These are phyloP conservation scores for Nymphaea thermarum DNA, from an alignment of 164 flowering plant genomes.

Conservation along the genomic window DNA sequence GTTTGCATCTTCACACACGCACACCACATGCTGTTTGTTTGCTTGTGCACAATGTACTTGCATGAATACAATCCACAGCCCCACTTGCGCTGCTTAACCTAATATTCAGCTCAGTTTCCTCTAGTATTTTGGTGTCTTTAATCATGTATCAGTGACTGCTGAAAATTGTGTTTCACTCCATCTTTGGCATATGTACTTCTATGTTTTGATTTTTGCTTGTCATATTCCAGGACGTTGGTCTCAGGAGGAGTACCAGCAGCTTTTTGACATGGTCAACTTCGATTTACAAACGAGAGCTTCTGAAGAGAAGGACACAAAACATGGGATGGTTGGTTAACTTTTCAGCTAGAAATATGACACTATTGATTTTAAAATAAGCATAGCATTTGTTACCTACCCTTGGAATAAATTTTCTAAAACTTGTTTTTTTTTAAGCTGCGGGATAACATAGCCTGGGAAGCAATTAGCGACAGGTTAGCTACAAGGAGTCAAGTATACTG, in stretches of 20 bases:
- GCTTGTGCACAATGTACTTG: too few relatives aligned
- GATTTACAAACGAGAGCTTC: slow-evolving; percentile 36
- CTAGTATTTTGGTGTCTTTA: too few relatives aligned
- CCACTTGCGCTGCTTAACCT: too few relatives aligned
- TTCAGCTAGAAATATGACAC: background rate
- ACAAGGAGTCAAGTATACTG: slow-evolving; percentile 30
- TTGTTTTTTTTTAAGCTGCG: slow-evolving; percentile 16
- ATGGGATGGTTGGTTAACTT: slow-evolving; percentile 37
- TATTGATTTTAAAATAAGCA: too few relatives aligned
- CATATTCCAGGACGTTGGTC: slow-evolving; percentile 37
- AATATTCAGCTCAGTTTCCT: too few relatives aligned
- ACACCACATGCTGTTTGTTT: too few relatives aligned
- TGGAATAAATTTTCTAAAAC: background rate
- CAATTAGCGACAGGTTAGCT: slow-evolving; percentile 34
- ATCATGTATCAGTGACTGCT: too few relatives aligned
- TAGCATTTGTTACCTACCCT: background rate
- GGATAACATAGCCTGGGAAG: slow-evolving; percentile 57
- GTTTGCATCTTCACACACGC: too few relatives aligned
- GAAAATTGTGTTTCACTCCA: too few relatives aligned
- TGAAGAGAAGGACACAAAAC: slow-evolving; percentile 40
- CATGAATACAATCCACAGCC: too few relatives aligned
- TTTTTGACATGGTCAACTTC: slow-evolving; percentile 54
- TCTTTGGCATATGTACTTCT: too few relatives aligned
- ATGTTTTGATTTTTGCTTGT: too few relatives aligned
- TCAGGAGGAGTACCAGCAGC: slow-evolving; percentile 52